Evolutionary conservation across 345 rosid genomes (phyloP).

Genomic region (Trapa incisa): DNA sequence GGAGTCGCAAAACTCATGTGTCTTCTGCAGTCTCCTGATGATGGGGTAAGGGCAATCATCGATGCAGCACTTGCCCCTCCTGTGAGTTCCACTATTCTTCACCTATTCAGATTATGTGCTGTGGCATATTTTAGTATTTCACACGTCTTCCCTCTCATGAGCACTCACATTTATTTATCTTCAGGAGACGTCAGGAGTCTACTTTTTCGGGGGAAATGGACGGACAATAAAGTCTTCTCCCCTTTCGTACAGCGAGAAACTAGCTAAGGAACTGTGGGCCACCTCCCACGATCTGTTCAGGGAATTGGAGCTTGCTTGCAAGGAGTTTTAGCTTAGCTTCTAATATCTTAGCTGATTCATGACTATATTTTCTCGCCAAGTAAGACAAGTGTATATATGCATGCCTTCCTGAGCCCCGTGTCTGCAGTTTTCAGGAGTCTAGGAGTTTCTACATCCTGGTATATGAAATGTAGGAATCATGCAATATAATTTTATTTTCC

Average conservation of each 20-base stretch:
- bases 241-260: constrained; percentile 30
- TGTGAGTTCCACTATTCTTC: constrained; percentile 28
- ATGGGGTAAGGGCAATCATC: constrained; percentile 49
- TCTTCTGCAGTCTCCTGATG: constrained; percentile 47
- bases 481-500: too few species aligned
- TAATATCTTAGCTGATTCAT: not conserved
- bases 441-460: too few species aligned
- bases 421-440: too few species aligned
- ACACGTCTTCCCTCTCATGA: not conserved
- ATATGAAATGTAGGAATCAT: too few species aligned
- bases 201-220: constrained; percentile 78
- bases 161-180: not conserved
- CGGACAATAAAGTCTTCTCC: constrained; percentile 42
- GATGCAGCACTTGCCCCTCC: constrained; percentile 83
- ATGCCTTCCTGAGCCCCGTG: too few species aligned
- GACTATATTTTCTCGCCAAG: not conserved
- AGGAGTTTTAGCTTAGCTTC: constrained; percentile 2
- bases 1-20: constrained; percentile 33
- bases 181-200: constrained; percentile 62
- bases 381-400: not conserved
- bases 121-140: not conserved
- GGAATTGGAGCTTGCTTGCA: constrained; percentile 21
- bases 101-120: not conserved
- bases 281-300: constrained; percentile 33
- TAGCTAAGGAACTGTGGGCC: constrained; percentile 57